These are phyloP conservation scores for sunflower (Helianthus annuus) DNA, from an alignment of 129 eudicot species.

Conservation along the genomic window DNA sequence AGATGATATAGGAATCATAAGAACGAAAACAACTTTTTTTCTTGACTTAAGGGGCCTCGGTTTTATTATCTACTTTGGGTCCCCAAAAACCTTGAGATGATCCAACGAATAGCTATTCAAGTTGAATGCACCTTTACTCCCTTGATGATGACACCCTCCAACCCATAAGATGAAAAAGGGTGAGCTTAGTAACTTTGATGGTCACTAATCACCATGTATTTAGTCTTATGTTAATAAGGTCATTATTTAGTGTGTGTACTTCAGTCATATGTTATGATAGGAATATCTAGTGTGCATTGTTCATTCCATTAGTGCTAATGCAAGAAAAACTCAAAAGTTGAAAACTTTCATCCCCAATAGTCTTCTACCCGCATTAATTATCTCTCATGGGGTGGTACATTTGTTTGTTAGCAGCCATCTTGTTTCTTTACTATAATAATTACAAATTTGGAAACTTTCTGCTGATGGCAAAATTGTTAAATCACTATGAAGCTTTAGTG, in stretches of 20 bases:
- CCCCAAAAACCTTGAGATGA: too few species aligned
- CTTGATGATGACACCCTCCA: neutral
- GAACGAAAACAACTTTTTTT: too few species aligned
- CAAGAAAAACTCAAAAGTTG: conserved; percentile 18
- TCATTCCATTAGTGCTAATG: conserved; percentile 21
- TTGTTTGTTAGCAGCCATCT: conserved; percentile 29
- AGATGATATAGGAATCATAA: too few species aligned
- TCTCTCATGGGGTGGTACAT: conserved; percentile 8
- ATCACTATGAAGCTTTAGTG: conserved; percentile 20
- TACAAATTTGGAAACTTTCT: conserved; percentile 13
- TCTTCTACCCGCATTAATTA: conserved; percentile 22
- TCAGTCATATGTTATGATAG: conserved; percentile 4
- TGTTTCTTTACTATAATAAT: conserved; percentile 26
- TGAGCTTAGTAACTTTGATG: conserved; percentile 4
- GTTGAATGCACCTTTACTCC: conserved; percentile 14
- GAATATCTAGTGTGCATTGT: conserved; percentile 8
- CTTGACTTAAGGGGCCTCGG: too few species aligned
- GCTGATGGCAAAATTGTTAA: conserved; percentile 16
- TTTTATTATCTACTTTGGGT: too few species aligned
- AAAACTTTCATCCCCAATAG: conserved; percentile 25
- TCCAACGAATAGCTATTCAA: neutral
- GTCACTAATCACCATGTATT: neutral
- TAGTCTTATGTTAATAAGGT: conserved; percentile 2
- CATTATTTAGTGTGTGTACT: conserved; percentile 16
- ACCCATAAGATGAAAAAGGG: neutral